Conservation (phyloP, 75 land plant species). For the Cryptomeria japonica region DNA sequence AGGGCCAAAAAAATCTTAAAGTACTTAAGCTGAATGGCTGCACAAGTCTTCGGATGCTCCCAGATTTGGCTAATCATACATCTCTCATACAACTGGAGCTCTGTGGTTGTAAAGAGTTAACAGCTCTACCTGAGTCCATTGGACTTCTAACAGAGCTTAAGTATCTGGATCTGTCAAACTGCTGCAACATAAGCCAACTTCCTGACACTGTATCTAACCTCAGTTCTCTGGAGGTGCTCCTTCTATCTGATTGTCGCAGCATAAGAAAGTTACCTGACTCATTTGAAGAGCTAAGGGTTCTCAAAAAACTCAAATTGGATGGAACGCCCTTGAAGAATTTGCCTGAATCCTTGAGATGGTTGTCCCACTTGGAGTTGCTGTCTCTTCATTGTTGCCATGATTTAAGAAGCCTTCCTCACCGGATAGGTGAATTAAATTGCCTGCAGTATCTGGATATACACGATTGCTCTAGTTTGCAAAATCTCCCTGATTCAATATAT, state of each 20-base stretch:
- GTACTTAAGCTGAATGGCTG: conserved; percentile 12
- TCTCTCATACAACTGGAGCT: conserved; percentile 16
- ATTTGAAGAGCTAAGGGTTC: conserved; percentile 13
- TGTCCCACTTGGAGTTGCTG: conserved; percentile 7
- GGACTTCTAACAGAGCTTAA: conserved; percentile 22
- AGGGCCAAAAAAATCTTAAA: conserved; percentile 3
- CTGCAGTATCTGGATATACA: conserved; percentile 6
- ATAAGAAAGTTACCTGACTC: conserved; percentile 13
- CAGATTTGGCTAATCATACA: neutral
- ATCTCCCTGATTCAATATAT: conserved; percentile 7
- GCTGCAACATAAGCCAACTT: conserved; percentile 15
- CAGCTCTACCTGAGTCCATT: conserved; percentile 13
- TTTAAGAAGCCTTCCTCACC: conserved; percentile 4
- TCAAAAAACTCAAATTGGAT: conserved; percentile 4
- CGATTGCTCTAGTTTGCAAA: neutral
- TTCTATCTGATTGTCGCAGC: conserved; percentile 12
- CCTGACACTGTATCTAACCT: conserved; percentile 15
- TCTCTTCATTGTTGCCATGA: conserved; percentile 8
- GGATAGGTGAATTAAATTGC: conserved; percentile 4
- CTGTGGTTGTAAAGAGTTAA: conserved; percentile 18
- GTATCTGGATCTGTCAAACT: conserved; percentile 22
- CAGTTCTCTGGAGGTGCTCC: conserved; percentile 15
- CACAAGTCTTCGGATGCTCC: conserved; percentile 1
- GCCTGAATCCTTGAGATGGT: conserved; percentile 7
- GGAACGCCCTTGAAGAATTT: neutral